These are phyloP conservation scores for Colletotrichum godetiae DNA, from an alignment of 2,329 filamentous ascomycete species.

Conservation along the genomic window DNA sequence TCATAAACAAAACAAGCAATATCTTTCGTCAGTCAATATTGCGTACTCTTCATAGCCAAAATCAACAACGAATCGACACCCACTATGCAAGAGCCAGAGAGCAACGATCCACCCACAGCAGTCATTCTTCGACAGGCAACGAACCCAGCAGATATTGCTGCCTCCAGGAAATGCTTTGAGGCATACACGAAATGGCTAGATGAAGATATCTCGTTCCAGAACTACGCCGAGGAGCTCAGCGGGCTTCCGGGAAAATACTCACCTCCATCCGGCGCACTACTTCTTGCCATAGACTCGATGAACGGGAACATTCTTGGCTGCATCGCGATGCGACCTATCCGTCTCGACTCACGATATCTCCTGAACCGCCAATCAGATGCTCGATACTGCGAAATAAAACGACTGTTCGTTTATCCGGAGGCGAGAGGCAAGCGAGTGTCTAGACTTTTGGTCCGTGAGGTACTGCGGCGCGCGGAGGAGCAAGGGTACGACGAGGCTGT, in stretches of 20 bases:
- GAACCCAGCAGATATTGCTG: neutral
- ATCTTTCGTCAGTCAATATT: too few species aligned
- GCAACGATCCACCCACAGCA: too few species aligned
- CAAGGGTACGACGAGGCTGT: neutral
- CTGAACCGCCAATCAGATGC: neutral
- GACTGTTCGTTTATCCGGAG: neutral
- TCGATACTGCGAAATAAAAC: neutral
- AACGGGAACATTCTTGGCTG: neutral
- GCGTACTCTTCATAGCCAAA: too few species aligned
- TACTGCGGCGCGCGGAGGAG: neutral
- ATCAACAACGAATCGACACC: too few species aligned
- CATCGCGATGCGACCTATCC: neutral
- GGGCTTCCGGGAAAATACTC: neutral
- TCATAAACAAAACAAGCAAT: too few species aligned
- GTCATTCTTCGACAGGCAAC: neutral
- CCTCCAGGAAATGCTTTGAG: neutral
- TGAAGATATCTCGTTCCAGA: neutral
- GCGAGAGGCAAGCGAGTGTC: neutral
- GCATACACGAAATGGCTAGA: neutral
- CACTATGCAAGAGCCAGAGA: too few species aligned
- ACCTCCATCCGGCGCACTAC: neutral
- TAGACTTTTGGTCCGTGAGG: neutral
- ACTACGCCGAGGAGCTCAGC: neutral
- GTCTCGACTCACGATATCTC: neutral
- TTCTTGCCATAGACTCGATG: neutral